Evolutionary conservation across 2,329 filamentous ascomycete genomes (phyloP).

Genomic region (Colletotrichum melonis): DNA sequence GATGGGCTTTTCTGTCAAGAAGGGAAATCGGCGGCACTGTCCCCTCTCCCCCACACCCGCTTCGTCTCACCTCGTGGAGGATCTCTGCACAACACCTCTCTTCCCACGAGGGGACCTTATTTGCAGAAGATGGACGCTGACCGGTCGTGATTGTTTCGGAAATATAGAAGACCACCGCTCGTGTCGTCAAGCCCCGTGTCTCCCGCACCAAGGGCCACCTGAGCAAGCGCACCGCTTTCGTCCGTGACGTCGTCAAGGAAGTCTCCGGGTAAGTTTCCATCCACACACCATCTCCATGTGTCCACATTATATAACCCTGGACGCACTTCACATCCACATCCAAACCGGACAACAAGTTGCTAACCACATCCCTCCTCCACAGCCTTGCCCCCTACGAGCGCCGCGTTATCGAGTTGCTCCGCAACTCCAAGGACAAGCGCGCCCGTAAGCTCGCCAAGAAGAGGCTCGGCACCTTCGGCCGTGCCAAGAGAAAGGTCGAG

Average conservation of each 20-base stretch:
- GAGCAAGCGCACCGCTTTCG: constrained; percentile 97
- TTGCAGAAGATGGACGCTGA: constrained; percentile 73
- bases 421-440: constrained; percentile 99
- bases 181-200: constrained; percentile 82
- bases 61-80: constrained; percentile 79
- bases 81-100: constrained; percentile 66
- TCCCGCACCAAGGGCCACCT: constrained; percentile 93
- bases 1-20: background rate
- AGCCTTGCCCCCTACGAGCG: constrained; percentile 96
- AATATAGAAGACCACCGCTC: constrained; percentile 83
- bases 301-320: no score
- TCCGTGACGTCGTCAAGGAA: constrained; percentile 97
- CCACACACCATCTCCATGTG: background rate
- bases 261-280: constrained; percentile 82
- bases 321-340: background rate
- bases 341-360: constrained; percentile 18
- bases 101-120: constrained; percentile 41
- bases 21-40: background rate
- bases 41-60: constrained; percentile 1
- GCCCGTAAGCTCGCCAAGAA: constrained; percentile 99
- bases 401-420: constrained; percentile 98
- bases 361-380: constrained; percentile 42
- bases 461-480: constrained; percentile 98
- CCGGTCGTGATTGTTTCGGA: constrained; percentile 50
- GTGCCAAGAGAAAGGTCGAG: constrained; percentile 99